phyloP scores from a whole-genome alignment of 129 eudicot species.

The Artemisia tridentata region DNA sequence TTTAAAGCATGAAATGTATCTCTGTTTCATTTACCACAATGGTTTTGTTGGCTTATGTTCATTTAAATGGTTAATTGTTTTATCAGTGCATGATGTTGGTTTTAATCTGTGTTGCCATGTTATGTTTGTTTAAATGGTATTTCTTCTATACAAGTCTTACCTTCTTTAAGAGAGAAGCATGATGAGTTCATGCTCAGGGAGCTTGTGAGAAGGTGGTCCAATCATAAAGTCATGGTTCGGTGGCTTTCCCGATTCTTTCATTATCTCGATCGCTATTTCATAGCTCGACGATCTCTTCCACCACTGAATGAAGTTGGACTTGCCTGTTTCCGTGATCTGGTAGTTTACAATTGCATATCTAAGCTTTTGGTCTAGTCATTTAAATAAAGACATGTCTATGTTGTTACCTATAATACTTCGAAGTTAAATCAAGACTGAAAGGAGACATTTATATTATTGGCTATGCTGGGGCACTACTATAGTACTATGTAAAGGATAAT shows the following conservation, averaged over 20 bases:
- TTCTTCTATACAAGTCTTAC: slow-evolving; percentile 56
- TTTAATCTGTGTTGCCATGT: background rate
- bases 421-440: too few relatives aligned
- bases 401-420: too few relatives aligned
- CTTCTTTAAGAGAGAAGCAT: slow-evolving; percentile 77
- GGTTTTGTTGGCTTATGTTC: background rate
- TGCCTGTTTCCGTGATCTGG: slow-evolving; percentile 91
- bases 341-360: slow-evolving; percentile 13
- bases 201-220: slow-evolving; percentile 92
- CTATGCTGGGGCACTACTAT: too few relatives aligned
- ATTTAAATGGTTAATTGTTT: background rate
- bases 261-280: slow-evolving; percentile 90
- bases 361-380: background rate
- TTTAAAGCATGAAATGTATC: background rate
- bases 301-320: slow-evolving; percentile 89
- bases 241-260: slow-evolving; percentile 94
- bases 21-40: background rate
- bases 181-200: slow-evolving; percentile 92
- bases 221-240: slow-evolving; percentile 95
- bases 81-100: too few relatives aligned
- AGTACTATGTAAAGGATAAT: too few relatives aligned
- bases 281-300: slow-evolving; percentile 87
- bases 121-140: background rate
- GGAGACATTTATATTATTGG: background rate
- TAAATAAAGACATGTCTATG: too few relatives aligned